Evolutionary conservation across 345 rosid species (phyloP).

Genomic region (Eucalyptus paniculata): DNA sequence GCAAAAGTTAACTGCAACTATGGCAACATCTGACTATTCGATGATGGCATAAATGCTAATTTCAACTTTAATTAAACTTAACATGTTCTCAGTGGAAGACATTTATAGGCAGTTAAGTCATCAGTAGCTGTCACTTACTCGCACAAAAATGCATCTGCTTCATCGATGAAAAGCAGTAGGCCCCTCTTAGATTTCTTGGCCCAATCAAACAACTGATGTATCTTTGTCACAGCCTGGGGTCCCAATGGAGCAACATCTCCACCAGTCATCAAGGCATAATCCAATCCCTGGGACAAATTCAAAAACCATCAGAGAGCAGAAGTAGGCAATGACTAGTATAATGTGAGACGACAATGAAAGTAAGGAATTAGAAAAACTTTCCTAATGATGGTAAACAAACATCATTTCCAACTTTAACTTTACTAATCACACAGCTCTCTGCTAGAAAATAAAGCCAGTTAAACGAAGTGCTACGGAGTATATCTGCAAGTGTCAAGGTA

Average conservation of each 20-base stretch:
- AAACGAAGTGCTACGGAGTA: not conserved
- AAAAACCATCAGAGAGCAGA: not conserved
- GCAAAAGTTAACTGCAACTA: not conserved
- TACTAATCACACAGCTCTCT: not conserved
- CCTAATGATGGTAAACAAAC: not conserved
- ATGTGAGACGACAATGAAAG: not conserved
- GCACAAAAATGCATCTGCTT: slow-evolving; percentile 99
- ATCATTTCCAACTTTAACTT: not conserved
- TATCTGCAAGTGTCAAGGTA: not conserved
- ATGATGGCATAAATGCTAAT: not conserved
- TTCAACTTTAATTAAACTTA: not conserved
- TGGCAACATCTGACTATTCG: not conserved
- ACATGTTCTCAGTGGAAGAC: not conserved
- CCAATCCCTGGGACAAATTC: slow-evolving; percentile 61
- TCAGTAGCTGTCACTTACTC: slow-evolving; percentile 49
- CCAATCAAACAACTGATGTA: slow-evolving; percentile 96
- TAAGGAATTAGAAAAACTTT: not conserved
- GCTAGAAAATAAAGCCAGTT: not conserved
- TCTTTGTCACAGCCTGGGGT: slow-evolving; percentile 96
- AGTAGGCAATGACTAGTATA: not conserved
- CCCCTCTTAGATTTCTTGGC: slow-evolving; percentile 86
- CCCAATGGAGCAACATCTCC: slow-evolving; percentile 99
- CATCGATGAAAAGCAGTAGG: slow-evolving; percentile 82
- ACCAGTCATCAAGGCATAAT: slow-evolving; percentile 98
- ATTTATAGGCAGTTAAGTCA: not conserved